Percentiles rank a stretch among this genome's conserved stretches.
Conservation (phyloP, 176 grass and related monocot species). For the Phragmites australis region DNA sequence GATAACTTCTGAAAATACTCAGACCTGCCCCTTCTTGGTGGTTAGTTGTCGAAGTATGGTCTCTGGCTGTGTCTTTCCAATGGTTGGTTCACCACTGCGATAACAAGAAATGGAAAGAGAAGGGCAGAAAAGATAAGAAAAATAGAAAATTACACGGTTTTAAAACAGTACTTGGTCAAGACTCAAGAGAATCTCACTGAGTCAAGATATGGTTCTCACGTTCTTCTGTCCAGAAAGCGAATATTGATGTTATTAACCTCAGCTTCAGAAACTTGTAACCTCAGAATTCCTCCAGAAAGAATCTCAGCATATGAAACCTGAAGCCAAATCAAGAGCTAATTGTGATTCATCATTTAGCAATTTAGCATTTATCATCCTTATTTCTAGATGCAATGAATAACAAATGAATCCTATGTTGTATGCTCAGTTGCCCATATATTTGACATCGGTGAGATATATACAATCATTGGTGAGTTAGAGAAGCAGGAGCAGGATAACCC, state of each 20-base stretch:
- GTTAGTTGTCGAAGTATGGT: conserved; percentile 87
- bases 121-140: conserved; percentile 36
- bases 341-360: conserved; percentile 36
- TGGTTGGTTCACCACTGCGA: conserved; percentile 84
- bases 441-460: conserved; percentile 5
- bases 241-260: conserved; percentile 94
- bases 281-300: conserved; percentile 91
- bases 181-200: conserved; percentile 26
- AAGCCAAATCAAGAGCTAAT: conserved; percentile 32
- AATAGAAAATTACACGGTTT: conserved; percentile 29
- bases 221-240: conserved; percentile 88
- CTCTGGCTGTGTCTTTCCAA: conserved; percentile 79
- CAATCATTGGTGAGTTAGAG: not conserved
- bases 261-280: conserved; percentile 77
- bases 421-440: not conserved
- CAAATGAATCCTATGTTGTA: conserved; percentile 2
- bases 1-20: conserved; percentile 32
- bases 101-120: not conserved
- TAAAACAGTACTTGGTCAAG: conserved; percentile 24
- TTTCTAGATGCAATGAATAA: not conserved
- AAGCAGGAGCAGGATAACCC: not conserved
- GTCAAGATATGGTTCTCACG: conserved; percentile 53
- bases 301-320: conserved; percentile 90
- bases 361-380: not conserved
- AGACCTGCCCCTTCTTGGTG: conserved; percentile 95